Base-by-base conservation (phyloP, 305 asterid genomes). In the Solanum hybrid region DNA sequence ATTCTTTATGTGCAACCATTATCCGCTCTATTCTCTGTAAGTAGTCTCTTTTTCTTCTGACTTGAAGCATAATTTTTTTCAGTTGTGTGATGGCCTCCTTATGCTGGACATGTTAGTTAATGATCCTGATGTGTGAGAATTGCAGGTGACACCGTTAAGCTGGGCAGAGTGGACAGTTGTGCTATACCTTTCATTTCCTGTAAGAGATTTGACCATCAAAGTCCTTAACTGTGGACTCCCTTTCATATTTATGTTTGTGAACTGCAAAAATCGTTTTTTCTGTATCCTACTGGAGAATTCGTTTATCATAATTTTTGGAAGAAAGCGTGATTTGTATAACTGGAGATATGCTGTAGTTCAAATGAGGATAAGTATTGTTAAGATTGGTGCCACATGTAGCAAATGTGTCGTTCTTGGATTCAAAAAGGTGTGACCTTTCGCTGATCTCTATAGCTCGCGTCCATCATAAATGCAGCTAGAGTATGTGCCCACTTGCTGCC, bases 161-260 rank as follows among this genome's bases (percentile, higher is more conserved):
- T 97, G 96, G 98, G 94, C 98, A 20, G 99, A 97, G 84, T 97
- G 99, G 99, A 96, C 92, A 22, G 94, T 91, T 85, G 98, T 97
- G 35, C 91, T 97, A 72, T 96, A 96, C 93, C 99, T 97, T 89
- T 97, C 99, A 80, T 95, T 97, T 95, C 99, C 99, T 87, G 99
- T 96, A 90, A 96, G 99, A 91, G 29, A 77, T 69, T 69, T 89
- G 40, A 66, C 85, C 88, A 73, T 88, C 79, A 26, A 37, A 24
- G 6, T 89, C 85, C 76, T 10, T 77, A 24, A 32, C 56, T 77
- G 8, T 86, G 16, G 35, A 46, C 36, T 46, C 35, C 81, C 60
- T 7, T 64, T 31, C 46, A 12, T 81, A 29, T 22, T n/a, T 72
- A 24, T 86, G 73, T 31, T 72, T 60, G 40, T 46, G 88, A 81